phyloP scores from a whole-genome alignment of 2,329 filamentous ascomycete species.

The Aspergillus bombycis region DNA sequence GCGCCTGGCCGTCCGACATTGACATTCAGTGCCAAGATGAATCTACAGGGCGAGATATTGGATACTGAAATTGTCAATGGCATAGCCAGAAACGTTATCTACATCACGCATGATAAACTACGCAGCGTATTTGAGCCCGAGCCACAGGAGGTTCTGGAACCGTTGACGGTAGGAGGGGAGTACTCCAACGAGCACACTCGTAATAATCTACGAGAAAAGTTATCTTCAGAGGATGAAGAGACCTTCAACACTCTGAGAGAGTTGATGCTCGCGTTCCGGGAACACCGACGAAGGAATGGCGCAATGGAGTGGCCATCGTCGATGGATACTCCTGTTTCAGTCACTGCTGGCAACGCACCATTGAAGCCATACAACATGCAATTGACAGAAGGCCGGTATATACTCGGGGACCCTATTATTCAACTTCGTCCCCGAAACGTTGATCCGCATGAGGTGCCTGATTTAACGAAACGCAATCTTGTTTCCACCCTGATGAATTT shows the following conservation, averaged over 20 bases:
- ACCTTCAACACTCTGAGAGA: slow-evolving; percentile 40
- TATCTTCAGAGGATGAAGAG: slow-evolving; percentile 39
- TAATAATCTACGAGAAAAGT: slow-evolving; percentile 27
- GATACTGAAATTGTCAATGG: slow-evolving; percentile 60
- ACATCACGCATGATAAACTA: slow-evolving; percentile 52
- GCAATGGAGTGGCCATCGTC: slow-evolving; percentile 38
- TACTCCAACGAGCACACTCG: slow-evolving; percentile 22
- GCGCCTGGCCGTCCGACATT: slow-evolving; percentile 57
- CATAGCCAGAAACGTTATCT: slow-evolving; percentile 57
- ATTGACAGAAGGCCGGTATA: slow-evolving; percentile 36
- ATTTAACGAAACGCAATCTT: slow-evolving; percentile 44
- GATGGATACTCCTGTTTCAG: slow-evolving; percentile 24
- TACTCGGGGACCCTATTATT: slow-evolving; percentile 48
- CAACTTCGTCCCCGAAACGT: slow-evolving; percentile 30
- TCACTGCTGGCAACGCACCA: slow-evolving; percentile 28
- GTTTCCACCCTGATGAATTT: slow-evolving; percentile 59
- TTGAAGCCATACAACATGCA: slow-evolving; percentile 32
- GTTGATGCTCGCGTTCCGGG: slow-evolving; percentile 44
- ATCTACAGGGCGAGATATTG: slow-evolving; percentile 54
- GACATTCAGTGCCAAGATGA: slow-evolving; percentile 63
- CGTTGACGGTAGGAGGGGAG: slow-evolving; percentile 36
- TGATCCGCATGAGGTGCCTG: slow-evolving; percentile 42
- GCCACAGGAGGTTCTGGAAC: slow-evolving; percentile 18
- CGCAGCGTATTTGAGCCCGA: slow-evolving; percentile 41
- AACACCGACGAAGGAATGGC: slow-evolving; percentile 41